Base-by-base conservation (phyloP, 768 basidiomycete species). In the Auriscalpium orientale region DNA sequence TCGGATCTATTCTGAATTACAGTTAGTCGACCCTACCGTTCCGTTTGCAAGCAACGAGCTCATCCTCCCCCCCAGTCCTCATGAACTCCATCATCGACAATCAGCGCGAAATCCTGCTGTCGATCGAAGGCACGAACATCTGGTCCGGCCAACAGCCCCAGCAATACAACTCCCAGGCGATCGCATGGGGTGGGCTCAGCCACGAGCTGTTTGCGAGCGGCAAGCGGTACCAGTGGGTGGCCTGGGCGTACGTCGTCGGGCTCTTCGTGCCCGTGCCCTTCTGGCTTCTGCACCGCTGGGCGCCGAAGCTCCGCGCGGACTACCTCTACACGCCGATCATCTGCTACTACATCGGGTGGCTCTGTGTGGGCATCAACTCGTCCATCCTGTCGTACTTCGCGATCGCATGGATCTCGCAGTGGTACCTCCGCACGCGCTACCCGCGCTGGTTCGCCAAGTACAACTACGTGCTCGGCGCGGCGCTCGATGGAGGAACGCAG, bases 31-130 rank as follows among this genome's bases (percentile, higher is more conserved):
- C 22, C 4, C 15, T 28, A 43, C 2, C 35, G 35, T 6, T 11
- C 6, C 15, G 40, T 34, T 36, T 33, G 5, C 13, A 16, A 8
- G 18, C 44, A 36, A 50, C 12, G 37, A 16, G 20, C 33, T 10
- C 8, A 8, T 15, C n/a, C n/a, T 16, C 8, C 22, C 43, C n/a
- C 18, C 18, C 47, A 58, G 77, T 83, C 46, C 62, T 85, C 52
- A 83, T 83, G 82, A 82, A 80, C 59, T 74, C 75, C 1, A 79
- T 85, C 56, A 74, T 85, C 63, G 71, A 73, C 50, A 73, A 67
- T 38, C 79, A 83, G 48, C 71, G 74, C 1, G 73, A 75, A 0
- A 78, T 81, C 35, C 66, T 85, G 4, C 67, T 83, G 33, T 77
- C 75, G 7, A 74, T 80, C 0, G 71, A 84, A 60, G 82, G 82